These are phyloP conservation scores for Tanozyma kutaoensis DNA, from an alignment of 805 yeast species.

Conservation along the genomic window DNA sequence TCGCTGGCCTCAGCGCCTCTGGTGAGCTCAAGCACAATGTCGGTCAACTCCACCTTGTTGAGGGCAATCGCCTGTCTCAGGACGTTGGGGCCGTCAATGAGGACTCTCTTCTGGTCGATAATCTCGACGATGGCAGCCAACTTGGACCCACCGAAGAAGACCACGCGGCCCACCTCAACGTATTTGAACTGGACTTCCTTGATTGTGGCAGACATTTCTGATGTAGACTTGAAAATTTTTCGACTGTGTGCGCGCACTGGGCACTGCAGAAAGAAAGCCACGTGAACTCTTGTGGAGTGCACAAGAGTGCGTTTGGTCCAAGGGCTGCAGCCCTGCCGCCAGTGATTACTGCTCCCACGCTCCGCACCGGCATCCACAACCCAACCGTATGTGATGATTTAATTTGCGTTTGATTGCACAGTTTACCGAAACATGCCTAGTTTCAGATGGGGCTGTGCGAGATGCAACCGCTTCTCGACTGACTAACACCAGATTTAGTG, in stretches of 20 bases:
- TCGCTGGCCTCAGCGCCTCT: conserved; percentile 86
- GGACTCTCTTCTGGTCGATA: conserved; percentile 97
- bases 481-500: conserved; percentile 5
- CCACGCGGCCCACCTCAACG: conserved; percentile 99
- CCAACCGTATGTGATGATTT: no score
- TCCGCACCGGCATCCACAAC: no score
- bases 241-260: no score
- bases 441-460: conserved; percentile 20
- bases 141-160: conserved; percentile 73
- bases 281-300: no score
- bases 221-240: no score
- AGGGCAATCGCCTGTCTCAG: conserved; percentile 86
- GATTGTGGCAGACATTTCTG: conserved; percentile 39
- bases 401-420: conserved; percentile 36
- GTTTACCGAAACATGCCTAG: conserved; percentile 31
- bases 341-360: no score
- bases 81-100: conserved; percentile 94
- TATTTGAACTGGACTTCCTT: conserved; percentile 98
- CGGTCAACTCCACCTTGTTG: conserved; percentile 85
- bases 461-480: conserved; percentile 27
- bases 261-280: no score
- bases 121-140: conserved; percentile 97
- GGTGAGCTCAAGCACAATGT: conserved; percentile 78
- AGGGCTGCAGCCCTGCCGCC: no score
- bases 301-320: no score